Base-by-base conservation (phyloP, 108 stramenopile species). In the Pseudonitzschia delicatissima region DNA sequence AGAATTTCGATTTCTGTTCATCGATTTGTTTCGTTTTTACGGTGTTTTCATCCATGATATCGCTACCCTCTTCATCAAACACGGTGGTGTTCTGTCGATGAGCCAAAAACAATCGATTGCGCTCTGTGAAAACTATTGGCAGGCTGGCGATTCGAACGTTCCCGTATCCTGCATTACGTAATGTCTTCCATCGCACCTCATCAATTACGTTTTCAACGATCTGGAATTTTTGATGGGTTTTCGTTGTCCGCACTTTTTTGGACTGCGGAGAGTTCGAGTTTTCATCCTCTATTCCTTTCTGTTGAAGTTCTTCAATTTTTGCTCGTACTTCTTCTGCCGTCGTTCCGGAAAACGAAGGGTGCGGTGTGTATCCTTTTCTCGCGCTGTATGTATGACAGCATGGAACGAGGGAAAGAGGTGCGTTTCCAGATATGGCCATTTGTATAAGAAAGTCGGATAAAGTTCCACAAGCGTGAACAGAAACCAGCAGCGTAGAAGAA, bases 351-450 rank as follows among this genome's bases (percentile, higher is more conserved):
- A 17, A 55, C 0, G 4, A 3, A n/a, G 53, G 53, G 32, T 55
- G 53, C 17, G 53, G 53, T 33, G 0, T 1, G n/a, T 55, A 55
- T 27, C 53, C 53, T 27, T 55, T 55, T n/a, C 31, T 27, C 29
- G 31, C 31, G 1, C 31, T 33, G n/a, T 55, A 55, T 45, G 77
- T 74, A 58, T 84, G 86, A 67, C 83, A 82, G 32, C 86, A 87
- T 6, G 83, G 86, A 0, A 87, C 79, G 6, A 87, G 7, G 20
- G 83, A 83, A 27, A 87, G 26, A 12, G 86, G 83, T 2, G 82
- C 39, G 18, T 32, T 17, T 15, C 47, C 25, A 40, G 68, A 65
- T 2, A 79, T 73, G 15, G 82, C 86, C 45, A 76, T 45, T 9
- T 63, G 49, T 18, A 84, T 65, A 44, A 87, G 29, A 37, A 65